Evolutionary conservation across 306 rosid genomes (phyloP).

Genomic region (Cotoneaster glaucophyllus): DNA sequence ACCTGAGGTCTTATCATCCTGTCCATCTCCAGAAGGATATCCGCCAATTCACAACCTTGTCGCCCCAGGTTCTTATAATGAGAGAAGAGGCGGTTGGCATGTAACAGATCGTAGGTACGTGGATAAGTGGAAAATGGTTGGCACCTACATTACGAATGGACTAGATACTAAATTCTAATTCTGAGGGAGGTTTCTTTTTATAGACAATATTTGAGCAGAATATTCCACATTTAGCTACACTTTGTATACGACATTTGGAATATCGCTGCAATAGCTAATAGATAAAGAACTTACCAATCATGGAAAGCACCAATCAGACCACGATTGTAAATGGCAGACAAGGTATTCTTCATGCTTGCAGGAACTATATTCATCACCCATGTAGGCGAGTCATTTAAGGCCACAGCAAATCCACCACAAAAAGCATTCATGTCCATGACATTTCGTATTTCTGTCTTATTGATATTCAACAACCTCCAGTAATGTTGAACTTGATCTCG

Average conservation of each 20-base stretch:
- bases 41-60: conserved; percentile 66
- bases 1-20: conserved; percentile 84
- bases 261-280: not conserved
- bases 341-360: conserved; percentile 58
- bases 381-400: conserved; percentile 49
- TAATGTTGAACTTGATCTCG: conserved; percentile 59
- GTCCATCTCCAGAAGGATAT: conserved; percentile 93
- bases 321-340: conserved; percentile 73
- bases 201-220: not conserved
- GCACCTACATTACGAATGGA: conserved; percentile 51
- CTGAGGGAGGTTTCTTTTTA: not conserved
- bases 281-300: conserved; percentile 58
- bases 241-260: not conserved
- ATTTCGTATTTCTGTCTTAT: conserved; percentile 60
- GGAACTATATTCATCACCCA: conserved; percentile 96
- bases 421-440: conserved; percentile 92
- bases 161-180: conserved; percentile 14
- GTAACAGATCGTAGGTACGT: conserved; percentile 79
- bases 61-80: conserved; percentile 41
- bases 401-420: conserved; percentile 76
- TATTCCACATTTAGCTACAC: not conserved
- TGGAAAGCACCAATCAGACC: conserved; percentile 78
- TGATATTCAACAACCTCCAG: conserved; percentile 67
- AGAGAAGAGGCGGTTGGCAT: conserved; percentile 68
- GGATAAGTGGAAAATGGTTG: conserved; percentile 95